Conservation (phyloP, 2,329 filamentous ascomycete species). For the Trichoderma simmonsii region DNA sequence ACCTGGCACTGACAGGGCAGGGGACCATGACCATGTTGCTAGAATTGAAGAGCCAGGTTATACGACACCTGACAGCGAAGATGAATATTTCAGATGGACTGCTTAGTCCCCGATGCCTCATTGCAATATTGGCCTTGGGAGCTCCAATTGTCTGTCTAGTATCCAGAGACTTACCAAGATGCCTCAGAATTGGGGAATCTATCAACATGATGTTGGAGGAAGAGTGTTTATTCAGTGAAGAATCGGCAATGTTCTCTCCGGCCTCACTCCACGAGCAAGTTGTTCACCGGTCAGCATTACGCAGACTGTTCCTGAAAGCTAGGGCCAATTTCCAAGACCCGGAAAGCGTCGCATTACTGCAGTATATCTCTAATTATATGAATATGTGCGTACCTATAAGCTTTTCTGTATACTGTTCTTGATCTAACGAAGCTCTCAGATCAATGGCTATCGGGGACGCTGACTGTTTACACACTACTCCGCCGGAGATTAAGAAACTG, state of each 20-base stretch:
- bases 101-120: background rate
- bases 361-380: conserved; percentile 7
- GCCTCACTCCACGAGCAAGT: background rate
- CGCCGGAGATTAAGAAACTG: background rate
- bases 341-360: background rate
- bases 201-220: background rate
- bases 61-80: background rate
- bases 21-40: background rate
- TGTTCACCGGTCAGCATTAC: background rate
- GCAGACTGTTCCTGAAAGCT: background rate
- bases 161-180: background rate
- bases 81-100: background rate
- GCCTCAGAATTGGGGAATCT: background rate
- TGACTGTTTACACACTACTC: background rate
- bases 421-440: background rate
- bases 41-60: conserved; percentile 1
- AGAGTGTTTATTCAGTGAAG: background rate
- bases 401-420: no score
- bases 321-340: background rate
- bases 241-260: background rate
- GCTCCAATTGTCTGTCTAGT: conserved; percentile 3
- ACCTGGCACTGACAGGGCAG: background rate
- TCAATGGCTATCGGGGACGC: background rate
- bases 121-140: background rate
- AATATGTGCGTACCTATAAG: background rate